These are phyloP conservation scores for Leishmania aethiopica DNA, from an alignment of 208 protist species.

Conservation along the genomic window DNA sequence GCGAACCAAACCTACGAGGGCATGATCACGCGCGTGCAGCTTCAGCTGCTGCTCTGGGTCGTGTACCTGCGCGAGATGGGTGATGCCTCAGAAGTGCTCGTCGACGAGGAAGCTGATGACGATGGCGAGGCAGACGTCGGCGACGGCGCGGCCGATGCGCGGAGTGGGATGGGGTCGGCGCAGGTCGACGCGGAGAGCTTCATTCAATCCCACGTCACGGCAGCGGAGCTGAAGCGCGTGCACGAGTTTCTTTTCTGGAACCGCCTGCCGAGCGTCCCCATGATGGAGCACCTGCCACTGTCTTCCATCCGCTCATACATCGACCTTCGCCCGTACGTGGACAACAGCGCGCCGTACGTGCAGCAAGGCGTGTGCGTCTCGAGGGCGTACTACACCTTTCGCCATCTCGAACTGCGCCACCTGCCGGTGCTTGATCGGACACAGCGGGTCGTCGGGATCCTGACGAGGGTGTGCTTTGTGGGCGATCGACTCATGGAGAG, in stretches of 20 bases:
- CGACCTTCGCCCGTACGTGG: constrained; percentile 65
- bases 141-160: neutral
- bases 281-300: constrained; percentile 38
- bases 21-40: constrained; percentile 50
- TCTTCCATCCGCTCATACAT: constrained; percentile 30
- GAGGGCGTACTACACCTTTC: constrained; percentile 73
- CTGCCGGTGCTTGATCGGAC: constrained; percentile 71
- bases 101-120: constrained; percentile 5
- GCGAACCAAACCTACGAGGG: constrained; percentile 46
- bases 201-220: constrained; percentile 37
- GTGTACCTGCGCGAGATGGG: constrained; percentile 55
- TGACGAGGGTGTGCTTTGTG: constrained; percentile 78
- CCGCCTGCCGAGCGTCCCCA: constrained; percentile 38
- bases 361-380: constrained; percentile 65
- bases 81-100: constrained; percentile 20
- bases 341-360: constrained; percentile 63
- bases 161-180: neutral
- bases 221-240: constrained; percentile 44
- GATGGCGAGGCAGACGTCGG: neutral
- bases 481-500: constrained; percentile 63
- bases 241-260: constrained; percentile 63
- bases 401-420: constrained; percentile 78
- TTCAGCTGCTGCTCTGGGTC: constrained; percentile 64
- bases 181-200: neutral
- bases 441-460: constrained; percentile 72